Evolutionary conservation across 306 rosid species (phyloP).

Genomic region (Medicago arabica): DNA sequence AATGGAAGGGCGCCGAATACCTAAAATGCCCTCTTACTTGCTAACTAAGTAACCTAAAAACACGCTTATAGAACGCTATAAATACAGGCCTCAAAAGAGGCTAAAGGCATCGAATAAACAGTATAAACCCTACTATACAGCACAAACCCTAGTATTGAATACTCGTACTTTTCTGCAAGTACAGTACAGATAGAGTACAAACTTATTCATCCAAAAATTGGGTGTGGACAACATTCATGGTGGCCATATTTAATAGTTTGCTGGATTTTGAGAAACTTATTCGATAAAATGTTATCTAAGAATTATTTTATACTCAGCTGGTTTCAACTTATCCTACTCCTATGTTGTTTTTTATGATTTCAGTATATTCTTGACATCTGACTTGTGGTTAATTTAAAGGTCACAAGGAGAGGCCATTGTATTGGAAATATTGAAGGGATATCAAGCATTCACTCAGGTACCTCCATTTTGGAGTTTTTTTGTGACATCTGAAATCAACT

Average conservation of each 20-base stretch:
- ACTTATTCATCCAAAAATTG: constrained; percentile 31
- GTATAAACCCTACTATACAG: too few relatives aligned
- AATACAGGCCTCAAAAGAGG: too few relatives aligned
- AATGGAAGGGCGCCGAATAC: too few relatives aligned
- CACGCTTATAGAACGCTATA: too few relatives aligned
- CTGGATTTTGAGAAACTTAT: constrained; percentile 33
- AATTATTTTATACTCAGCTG: constrained; percentile 5
- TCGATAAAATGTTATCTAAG: constrained; percentile 24
- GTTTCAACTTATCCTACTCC: constrained; percentile 26
- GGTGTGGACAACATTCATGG: not conserved
- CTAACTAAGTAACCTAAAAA: too few relatives aligned
- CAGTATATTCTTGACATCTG: constrained; percentile 35
- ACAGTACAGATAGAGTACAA: constrained; percentile 7
- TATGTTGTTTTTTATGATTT: constrained; percentile 18
- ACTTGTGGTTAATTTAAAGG: constrained; percentile 59
- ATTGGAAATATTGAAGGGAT: constrained; percentile 94
- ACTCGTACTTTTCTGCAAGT: too few relatives aligned
- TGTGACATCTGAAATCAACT: constrained; percentile 31
- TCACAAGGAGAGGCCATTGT: constrained; percentile 99
- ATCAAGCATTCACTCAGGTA: constrained; percentile 99
- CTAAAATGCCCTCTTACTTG: too few relatives aligned
- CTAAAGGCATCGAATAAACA: too few relatives aligned
- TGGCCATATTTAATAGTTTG: constrained; percentile 6
- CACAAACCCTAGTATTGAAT: too few relatives aligned
- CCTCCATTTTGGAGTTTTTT: constrained; percentile 1